Evolutionary conservation across 2,329 filamentous ascomycete genomes (phyloP).

Genomic region (Aspergillus ochraceus): DNA sequence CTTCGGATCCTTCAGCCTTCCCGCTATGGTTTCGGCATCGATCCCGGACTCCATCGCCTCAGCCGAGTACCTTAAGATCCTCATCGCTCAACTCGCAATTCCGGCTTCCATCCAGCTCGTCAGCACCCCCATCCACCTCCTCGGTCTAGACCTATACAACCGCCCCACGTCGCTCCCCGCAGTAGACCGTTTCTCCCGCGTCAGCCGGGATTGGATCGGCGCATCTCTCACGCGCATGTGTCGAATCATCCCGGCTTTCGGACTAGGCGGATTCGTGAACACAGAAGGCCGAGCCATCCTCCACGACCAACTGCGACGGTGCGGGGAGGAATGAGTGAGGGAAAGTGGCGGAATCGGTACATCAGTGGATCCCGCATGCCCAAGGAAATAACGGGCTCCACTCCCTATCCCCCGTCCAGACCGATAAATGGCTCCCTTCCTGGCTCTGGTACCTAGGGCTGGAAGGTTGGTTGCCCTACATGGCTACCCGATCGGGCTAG

Average conservation of each 20-base stretch:
- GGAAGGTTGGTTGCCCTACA: neutral
- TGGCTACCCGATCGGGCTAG: neutral
- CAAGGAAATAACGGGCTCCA: neutral
- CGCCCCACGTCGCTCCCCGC: conserved; percentile 50
- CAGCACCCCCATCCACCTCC: conserved; percentile 78
- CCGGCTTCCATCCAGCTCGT: conserved; percentile 75
- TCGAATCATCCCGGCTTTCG: conserved; percentile 83
- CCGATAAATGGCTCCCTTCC: neutral
- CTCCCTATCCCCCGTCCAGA: neutral
- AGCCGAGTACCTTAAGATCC: conserved; percentile 82
- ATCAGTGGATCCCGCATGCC: neutral
- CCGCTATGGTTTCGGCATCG: conserved; percentile 48
- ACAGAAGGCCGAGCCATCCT: conserved; percentile 39
- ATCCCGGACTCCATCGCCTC: conserved; percentile 69
- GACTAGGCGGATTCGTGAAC: conserved; percentile 83
- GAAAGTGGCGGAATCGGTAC: neutral
- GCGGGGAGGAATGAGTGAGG: conserved; percentile 5
- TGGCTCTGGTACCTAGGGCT: neutral
- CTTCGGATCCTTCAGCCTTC: conserved; percentile 51
- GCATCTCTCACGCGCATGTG: conserved; percentile 74
- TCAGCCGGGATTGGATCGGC: conserved; percentile 72
- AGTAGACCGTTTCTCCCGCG: conserved; percentile 59
- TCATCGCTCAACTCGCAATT: conserved; percentile 76
- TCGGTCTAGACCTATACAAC: conserved; percentile 84
- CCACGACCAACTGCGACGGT: conserved; percentile 24